Conservation (phyloP, 176 grass and related monocot species). For the maize (Zea mays) region DNA sequence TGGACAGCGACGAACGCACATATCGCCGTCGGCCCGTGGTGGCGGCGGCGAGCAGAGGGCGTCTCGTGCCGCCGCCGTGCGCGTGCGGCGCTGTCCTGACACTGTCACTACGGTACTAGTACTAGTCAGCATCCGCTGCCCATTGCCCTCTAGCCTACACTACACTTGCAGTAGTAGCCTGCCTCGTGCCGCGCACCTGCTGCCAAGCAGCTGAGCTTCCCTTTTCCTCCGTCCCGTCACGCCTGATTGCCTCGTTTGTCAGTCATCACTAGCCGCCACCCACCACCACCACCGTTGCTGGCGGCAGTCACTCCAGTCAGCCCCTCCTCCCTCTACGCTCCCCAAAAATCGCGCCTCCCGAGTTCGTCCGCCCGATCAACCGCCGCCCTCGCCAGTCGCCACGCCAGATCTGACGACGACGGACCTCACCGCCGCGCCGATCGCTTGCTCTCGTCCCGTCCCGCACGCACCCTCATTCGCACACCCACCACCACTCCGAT, state of each 20-base stretch:
- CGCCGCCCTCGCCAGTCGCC: background rate
- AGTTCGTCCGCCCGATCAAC: background rate
- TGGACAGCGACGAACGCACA: too few species aligned
- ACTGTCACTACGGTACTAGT: too few species aligned
- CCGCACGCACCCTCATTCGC: background rate
- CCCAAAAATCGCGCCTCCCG: background rate
- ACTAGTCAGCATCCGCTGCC: too few species aligned
- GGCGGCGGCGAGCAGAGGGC: too few species aligned
- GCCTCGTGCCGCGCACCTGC: too few species aligned
- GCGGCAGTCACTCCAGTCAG: background rate
- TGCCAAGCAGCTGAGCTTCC: background rate
- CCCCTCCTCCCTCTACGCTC: background rate
- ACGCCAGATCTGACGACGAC: conserved; percentile 29
- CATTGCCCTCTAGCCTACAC: too few species aligned
- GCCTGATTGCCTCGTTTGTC: background rate
- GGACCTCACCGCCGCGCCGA: background rate
- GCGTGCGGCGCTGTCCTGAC: too few species aligned
- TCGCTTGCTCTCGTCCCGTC: background rate
- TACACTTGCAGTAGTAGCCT: too few species aligned
- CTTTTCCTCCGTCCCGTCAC: background rate
- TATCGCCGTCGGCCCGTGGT: too few species aligned
- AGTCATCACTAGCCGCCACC: background rate
- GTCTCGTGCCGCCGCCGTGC: too few species aligned
- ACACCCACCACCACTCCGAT: background rate
- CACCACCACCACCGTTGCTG: background rate